These are phyloP conservation scores for Abrus precatorius DNA, from an alignment of 306 rosid genomes.

Conservation along the genomic window DNA sequence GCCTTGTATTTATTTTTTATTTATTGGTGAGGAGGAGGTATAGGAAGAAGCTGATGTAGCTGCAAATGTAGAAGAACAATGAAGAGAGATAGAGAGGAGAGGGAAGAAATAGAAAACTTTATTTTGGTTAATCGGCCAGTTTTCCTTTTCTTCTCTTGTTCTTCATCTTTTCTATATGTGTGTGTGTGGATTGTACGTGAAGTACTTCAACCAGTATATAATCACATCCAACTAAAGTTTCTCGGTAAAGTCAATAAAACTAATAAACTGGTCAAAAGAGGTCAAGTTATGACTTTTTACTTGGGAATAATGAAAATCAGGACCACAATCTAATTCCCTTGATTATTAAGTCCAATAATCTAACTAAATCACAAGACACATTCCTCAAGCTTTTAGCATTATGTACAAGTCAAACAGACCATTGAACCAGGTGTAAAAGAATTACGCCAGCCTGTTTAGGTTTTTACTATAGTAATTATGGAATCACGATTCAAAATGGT, in stretches of 20 bases:
- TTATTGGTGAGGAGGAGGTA: conserved; percentile 47
- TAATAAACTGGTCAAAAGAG: no score
- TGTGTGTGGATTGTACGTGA: neutral
- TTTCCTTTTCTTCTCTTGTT: conserved; percentile 23
- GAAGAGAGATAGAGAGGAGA: conserved; percentile 23
- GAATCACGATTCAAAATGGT: no score
- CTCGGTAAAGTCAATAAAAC: neutral
- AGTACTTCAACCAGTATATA: no score
- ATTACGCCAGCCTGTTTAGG: neutral
- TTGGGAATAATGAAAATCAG: neutral
- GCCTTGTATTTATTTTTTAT: conserved; percentile 42
- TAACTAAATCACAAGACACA: neutral
- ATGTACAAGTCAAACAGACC: neutral
- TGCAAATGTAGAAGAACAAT: conserved; percentile 44
- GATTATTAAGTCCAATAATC: neutral
- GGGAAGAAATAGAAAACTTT: conserved; percentile 46
- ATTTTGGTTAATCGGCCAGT: conserved; percentile 2
- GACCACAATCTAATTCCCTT: neutral
- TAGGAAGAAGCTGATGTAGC: conserved; percentile 39
- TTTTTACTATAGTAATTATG: no score
- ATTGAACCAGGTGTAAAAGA: neutral
- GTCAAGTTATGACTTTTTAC: neutral
- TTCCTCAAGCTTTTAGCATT: neutral
- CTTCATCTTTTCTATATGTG: neutral
- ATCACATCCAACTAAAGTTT: neutral